Percentiles rank a stretch among this genome's conserved stretches.
phyloP scores from a whole-genome alignment of 1,284 basidiomycete species.

The Rhodotorula sp. region DNA sequence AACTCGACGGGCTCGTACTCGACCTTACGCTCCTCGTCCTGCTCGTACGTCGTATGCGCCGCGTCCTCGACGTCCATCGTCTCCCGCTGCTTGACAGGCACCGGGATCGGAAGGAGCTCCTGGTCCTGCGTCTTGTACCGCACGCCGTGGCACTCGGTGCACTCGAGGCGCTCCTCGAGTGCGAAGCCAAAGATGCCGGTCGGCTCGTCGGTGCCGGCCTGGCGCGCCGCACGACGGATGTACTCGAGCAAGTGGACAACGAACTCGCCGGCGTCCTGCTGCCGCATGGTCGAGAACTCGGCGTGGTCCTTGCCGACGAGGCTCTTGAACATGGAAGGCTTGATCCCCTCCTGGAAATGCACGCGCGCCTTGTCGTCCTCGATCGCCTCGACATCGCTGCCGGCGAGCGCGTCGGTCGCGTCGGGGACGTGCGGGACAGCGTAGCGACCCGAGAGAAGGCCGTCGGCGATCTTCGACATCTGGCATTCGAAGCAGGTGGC shows the following conservation, averaged over 20 bases:
- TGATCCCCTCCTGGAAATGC: slow-evolving; percentile 80
- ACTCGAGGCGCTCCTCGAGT: slow-evolving; percentile 82
- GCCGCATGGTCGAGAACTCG: slow-evolving; percentile 94
- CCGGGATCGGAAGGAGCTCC: slow-evolving; percentile 78
- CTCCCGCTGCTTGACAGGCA: slow-evolving; percentile 58
- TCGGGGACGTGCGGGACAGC: slow-evolving; percentile 61
- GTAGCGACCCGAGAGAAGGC: slow-evolving; percentile 88
- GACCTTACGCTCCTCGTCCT: slow-evolving; percentile 62
- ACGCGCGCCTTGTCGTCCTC: slow-evolving; percentile 13
- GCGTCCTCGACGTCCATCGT: slow-evolving; percentile 17
- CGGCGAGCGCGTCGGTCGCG: slow-evolving; percentile 46
- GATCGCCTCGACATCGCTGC: slow-evolving; percentile 21
- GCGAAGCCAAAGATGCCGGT: slow-evolving; percentile 78
- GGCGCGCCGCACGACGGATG: slow-evolving; percentile 66
- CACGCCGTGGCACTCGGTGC: slow-evolving; percentile 78
- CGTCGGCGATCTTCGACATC: slow-evolving; percentile 88
- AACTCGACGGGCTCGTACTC: slow-evolving; percentile 72
- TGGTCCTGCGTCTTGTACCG: slow-evolving; percentile 77
- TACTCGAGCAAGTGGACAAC: slow-evolving; percentile 74
- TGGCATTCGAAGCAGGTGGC: slow-evolving; percentile 92
- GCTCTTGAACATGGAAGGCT: slow-evolving; percentile 81
- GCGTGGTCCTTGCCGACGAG: slow-evolving; percentile 89
- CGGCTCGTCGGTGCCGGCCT: slow-evolving; percentile 58
- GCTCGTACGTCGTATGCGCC: slow-evolving; percentile 46
- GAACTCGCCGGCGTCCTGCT: slow-evolving; percentile 98